Evolutionary conservation across 768 basidiomycete species (phyloP).

Genomic region (Suillus paluster): DNA sequence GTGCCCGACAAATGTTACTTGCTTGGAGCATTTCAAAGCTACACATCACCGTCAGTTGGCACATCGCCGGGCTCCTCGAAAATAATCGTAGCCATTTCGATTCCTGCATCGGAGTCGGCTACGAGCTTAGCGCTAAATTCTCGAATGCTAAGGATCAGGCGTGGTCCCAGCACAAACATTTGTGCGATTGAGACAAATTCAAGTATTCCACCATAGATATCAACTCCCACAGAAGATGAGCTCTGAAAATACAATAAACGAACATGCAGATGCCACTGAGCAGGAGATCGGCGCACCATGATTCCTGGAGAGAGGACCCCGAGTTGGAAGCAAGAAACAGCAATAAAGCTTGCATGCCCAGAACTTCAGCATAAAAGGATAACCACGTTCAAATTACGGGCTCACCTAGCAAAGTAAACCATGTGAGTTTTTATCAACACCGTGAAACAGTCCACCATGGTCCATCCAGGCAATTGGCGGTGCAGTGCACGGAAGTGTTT

Average conservation of each 20-base stretch:
- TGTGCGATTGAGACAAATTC: neutral
- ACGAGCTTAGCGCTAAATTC: neutral
- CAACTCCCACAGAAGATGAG: neutral
- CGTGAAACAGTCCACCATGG: neutral
- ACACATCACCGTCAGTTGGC: neutral
- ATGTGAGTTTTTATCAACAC: neutral
- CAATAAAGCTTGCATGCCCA: neutral
- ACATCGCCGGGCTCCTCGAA: neutral
- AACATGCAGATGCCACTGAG: neutral
- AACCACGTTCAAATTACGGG: neutral
- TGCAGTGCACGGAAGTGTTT: neutral
- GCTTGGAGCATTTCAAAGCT: neutral
- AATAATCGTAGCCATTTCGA: neutral
- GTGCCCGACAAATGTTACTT: neutral
- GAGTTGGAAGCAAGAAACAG: neutral
- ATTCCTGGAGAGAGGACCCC: neutral
- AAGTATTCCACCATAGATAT: neutral
- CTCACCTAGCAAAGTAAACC: constrained; percentile 1
- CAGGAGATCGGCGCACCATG: neutral
- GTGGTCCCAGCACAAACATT: constrained; percentile 1
- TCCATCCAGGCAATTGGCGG: too few relatives aligned
- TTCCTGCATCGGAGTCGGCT: neutral
- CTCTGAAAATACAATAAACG: neutral
- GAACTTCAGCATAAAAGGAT: neutral
- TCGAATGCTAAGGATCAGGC: constrained; percentile 5